Evolutionary conservation across 306 rosid genomes (phyloP).

Genomic region (Vigna unguiculata): DNA sequence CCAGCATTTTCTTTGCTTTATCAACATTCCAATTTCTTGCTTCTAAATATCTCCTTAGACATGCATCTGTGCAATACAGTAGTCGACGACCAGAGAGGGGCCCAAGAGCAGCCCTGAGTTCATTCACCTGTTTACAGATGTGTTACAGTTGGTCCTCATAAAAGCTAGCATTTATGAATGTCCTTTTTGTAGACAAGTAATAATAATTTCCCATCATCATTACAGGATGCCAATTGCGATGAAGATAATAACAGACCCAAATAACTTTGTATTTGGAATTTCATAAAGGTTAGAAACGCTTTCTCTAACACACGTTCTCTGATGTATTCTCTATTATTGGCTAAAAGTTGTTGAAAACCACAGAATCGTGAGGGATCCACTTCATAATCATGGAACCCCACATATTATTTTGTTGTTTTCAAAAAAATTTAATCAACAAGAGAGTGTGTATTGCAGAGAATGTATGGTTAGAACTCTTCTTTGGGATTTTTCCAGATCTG

Average conservation of each 20-base stretch:
- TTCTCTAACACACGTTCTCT: background rate
- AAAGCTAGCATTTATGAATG: constrained; percentile 20
- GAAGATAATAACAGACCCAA: constrained; percentile 17
- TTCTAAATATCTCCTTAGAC: constrained; percentile 81
- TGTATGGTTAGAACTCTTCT: background rate
- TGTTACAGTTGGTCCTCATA: background rate
- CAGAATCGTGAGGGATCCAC: background rate
- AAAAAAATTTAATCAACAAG: background rate
- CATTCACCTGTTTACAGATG: constrained; percentile 62
- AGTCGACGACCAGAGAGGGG: constrained; percentile 66
- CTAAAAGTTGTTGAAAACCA: background rate
- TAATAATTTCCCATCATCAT: background rate
- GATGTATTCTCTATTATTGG: background rate
- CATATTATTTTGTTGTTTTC: background rate
- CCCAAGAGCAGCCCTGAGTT: constrained; percentile 73
- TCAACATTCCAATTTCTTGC: constrained; percentile 86
- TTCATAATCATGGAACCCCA: background rate
- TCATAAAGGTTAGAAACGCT: background rate
- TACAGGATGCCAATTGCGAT: background rate
- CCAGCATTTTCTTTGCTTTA: constrained; percentile 83
- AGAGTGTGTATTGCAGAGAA: background rate
- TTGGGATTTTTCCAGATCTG: constrained; percentile 1
- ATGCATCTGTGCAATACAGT: constrained; percentile 75
- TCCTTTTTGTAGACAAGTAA: constrained; percentile 5
- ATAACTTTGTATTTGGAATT: background rate